phyloP scores from a whole-genome alignment of 1,284 basidiomycete species.

The Leucoagaricus sp. region DNA sequence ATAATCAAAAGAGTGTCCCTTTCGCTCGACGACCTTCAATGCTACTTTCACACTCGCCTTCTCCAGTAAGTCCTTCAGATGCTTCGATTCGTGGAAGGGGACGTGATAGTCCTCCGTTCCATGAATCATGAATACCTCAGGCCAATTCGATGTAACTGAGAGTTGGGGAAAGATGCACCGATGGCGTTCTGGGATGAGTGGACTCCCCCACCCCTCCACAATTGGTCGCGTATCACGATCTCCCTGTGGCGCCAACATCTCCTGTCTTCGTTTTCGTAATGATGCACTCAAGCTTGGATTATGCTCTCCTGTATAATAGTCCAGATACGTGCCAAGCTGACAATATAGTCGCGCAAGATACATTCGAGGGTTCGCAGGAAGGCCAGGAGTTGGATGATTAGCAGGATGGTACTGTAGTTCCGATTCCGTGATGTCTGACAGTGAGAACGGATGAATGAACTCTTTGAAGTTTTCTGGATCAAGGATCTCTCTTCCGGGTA shows the following conservation, averaged over 20 bases:
- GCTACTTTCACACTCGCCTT: conserved; percentile 38
- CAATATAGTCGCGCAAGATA: conserved; percentile 56
- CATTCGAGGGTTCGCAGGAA: conserved; percentile 64
- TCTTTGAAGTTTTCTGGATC: conserved; percentile 35
- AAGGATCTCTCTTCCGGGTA: conserved; percentile 42
- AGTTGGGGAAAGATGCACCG: conserved; percentile 56
- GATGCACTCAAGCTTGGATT: conserved; percentile 50
- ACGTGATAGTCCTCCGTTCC: conserved; percentile 59
- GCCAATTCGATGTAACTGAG: conserved; percentile 43
- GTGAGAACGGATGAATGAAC: conserved; percentile 29
- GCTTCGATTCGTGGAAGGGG: conserved; percentile 44
- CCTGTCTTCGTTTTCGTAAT: conserved; percentile 32
- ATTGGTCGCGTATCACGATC: background rate
- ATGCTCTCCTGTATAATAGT: conserved; percentile 62
- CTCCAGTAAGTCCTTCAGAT: conserved; percentile 40
- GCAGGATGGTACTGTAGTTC: conserved; percentile 47
- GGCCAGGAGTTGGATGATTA: conserved; percentile 44
- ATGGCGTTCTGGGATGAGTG: conserved; percentile 39
- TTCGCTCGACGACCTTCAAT: conserved; percentile 44
- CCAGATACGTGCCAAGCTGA: conserved; percentile 57
- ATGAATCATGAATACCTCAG: conserved; percentile 56
- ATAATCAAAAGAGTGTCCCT: conserved; percentile 62
- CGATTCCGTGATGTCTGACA: conserved; percentile 42
- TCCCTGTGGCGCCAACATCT: background rate
- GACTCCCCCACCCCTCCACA: conserved; percentile 5